Evolutionary conservation across 768 basidiomycete species (phyloP), one percentile per base, ranked within the genome.

Genomic region (Suillus tomentosus): DNA sequence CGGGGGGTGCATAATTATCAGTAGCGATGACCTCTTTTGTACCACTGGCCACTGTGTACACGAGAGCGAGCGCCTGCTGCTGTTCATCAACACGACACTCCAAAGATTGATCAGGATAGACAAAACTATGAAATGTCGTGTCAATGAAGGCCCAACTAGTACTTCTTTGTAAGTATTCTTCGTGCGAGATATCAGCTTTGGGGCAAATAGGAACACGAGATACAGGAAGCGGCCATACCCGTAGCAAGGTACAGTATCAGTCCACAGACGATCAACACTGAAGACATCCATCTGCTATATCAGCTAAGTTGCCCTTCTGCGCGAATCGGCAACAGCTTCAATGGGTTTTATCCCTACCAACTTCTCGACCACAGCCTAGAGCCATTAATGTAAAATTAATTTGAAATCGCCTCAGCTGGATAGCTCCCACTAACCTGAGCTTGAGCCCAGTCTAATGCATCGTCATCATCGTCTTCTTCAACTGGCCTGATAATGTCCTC

Each of bases 401-500:
- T 27, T 22, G 19, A 15, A 10, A 31, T 13, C 27, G 17, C 58
- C 3, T 5, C 39, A 43, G 34, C 60, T 40, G 55, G 42, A 57
- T 5, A 51, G 27, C 31, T 22, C 17, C 4, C 5, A 43, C 71
- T 63, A 64, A 85, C 88, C 81, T 91, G 88, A 47, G 85, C 85
- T 71, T 90, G 84, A 68, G 89, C 89, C 87, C 86, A 89, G 64
- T 89, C 86, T 69, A 85, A 72, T 11, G 78, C 72, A 58, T 86
- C 87, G 27, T 89, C 88, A 8, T 89, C 87, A 42, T 89, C 88
- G 6, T 88, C 88, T 3, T 84, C 87, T 22, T 84, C 85, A 24
- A 75, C 77, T 24, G 78, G 76, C 69, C 79, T 84, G 17, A 68
- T 74, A 24, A 68, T 72, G 58, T 85, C 86, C 61, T 85, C 84